Evolutionary conservation across 768 basidiomycete species (phyloP).

Genomic region (Leucosporidium yakuticum): DNA sequence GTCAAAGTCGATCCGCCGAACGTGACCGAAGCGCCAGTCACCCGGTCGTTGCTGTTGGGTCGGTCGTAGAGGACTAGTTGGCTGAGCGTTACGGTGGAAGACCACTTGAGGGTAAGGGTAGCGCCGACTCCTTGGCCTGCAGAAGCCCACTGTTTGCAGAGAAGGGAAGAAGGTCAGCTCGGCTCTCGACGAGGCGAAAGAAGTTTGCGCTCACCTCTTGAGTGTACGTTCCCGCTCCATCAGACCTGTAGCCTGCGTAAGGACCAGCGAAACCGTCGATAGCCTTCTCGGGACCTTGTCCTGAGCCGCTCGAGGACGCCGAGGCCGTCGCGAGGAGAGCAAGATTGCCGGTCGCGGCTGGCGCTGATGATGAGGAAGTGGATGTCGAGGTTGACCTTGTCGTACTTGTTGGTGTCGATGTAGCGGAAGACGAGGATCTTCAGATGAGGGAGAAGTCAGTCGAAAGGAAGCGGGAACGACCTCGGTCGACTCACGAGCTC

Average conservation of each 20-base stretch:
- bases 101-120: constrained; percentile 18
- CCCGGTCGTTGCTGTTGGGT: too few relatives aligned
- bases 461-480: too few relatives aligned
- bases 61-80: constrained; percentile 18
- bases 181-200: too few relatives aligned
- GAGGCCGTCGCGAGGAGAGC: constrained; percentile 7
- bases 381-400: constrained; percentile 11
- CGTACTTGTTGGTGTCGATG: too few relatives aligned
- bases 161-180: neutral
- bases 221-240: neutral
- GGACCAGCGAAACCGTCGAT: constrained; percentile 27
- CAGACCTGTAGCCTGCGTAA: neutral
- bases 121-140: constrained; percentile 10
- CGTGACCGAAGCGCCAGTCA: too few relatives aligned
- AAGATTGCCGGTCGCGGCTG: constrained; percentile 5
- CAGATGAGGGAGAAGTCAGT: too few relatives aligned
- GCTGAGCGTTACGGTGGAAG: constrained; percentile 2
- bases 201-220: neutral
- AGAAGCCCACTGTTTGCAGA: constrained; percentile 12
- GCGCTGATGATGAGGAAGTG: too few relatives aligned
- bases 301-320: constrained; percentile 8
- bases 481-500: too few relatives aligned
- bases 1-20: too few relatives aligned
- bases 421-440: too few relatives aligned
- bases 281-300: constrained; percentile 1